Evolutionary conservation across 306 rosid genomes (phyloP), one percentile per base, ranked within the genome.

Genomic region (Cercis canadensis): DNA sequence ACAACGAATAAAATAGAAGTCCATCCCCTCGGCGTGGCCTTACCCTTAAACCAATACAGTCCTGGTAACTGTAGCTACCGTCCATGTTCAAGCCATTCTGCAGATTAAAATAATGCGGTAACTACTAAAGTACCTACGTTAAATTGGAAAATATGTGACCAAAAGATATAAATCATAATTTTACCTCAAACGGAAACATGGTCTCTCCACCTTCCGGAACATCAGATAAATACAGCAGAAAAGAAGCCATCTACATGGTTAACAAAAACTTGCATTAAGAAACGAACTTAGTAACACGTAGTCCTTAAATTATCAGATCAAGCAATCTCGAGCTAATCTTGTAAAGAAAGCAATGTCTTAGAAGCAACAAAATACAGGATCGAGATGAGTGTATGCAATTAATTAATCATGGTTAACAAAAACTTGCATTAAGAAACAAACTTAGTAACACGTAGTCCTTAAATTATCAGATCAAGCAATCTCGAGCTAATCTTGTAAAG

Each of bases 181-280:
- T 84, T 73, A 88, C 99, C 99, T 95, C 96, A 66, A 72, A 89
- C 0, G 97, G 97, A 77, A 95, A 95, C 88, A 85, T 65, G 66
- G 97, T 89, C 78, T 91, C 92, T 46, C 99, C 99, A 3, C 99
- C 99, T 75, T 87, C 90, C 63, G 74, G 47, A 82, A 95, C 99
- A 71, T 87, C 91, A 19, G 85, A 81, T 71, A 95, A 86, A 83
- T 91, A 95, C 78, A 95, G 65, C 81, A 95, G 82, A 83, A 91
- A 95, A 8, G 96, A 78, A 70, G 96, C 97, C 68, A 85, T 53
- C 99, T 95, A 84, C 77, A 74, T 36, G 65, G 43, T 45, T 41
- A 69, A 66, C 55, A n/a, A n/a, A n/a, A 78, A 52, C n/a, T 39
- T 37, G 69, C 16, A 31, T 47, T 47, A 49, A 49, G 60, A 56